Evolutionary conservation across 2,329 filamentous ascomycete species (phyloP).

Genomic region (Microsporum canis): DNA sequence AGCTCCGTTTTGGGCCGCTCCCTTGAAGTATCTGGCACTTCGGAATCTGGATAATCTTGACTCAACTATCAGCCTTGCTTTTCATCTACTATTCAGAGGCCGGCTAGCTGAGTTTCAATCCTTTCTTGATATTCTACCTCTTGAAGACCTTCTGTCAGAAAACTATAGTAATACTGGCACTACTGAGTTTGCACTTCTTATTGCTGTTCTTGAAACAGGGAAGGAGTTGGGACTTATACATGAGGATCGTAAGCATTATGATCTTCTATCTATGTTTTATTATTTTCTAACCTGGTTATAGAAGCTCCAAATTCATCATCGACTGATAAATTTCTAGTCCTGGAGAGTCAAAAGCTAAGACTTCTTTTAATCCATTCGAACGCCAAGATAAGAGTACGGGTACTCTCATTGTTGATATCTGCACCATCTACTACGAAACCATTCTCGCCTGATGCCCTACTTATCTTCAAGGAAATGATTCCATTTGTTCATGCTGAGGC

Average conservation of each 20-base stretch:
- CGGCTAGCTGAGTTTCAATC: slow-evolving; percentile 25
- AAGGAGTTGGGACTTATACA: slow-evolving; percentile 60
- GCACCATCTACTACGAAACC: slow-evolving; percentile 65
- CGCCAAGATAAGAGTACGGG: slow-evolving; percentile 61
- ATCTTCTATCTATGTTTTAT: not conserved
- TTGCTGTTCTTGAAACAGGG: slow-evolving; percentile 58
- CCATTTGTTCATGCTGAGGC: slow-evolving; percentile 67
- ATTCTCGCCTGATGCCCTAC: slow-evolving; percentile 52
- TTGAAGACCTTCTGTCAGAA: slow-evolving; percentile 38
- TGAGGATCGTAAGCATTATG: slow-evolving; percentile 44
- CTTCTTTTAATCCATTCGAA: slow-evolving; percentile 39
- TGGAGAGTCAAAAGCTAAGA: slow-evolving; percentile 28
- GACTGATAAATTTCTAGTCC: slow-evolving; percentile 18
- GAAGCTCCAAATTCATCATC: slow-evolving; percentile 8
- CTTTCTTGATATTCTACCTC: slow-evolving; percentile 51
- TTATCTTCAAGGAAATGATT: slow-evolving; percentile 54
- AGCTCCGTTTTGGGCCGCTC: slow-evolving; percentile 27
- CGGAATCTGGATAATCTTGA: slow-evolving; percentile 28
- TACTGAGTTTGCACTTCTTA: slow-evolving; percentile 47
- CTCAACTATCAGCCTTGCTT: slow-evolving; percentile 26
- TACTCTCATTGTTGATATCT: slow-evolving; percentile 66
- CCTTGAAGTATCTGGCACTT: slow-evolving; percentile 28
- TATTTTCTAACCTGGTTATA: slow-evolving; percentile 2
- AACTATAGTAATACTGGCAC: slow-evolving; percentile 39
- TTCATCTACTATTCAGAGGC: slow-evolving; percentile 27